phyloP scores from a whole-genome alignment of 2,329 filamentous ascomycete genomes.

The Sporothrix globosa region DNA sequence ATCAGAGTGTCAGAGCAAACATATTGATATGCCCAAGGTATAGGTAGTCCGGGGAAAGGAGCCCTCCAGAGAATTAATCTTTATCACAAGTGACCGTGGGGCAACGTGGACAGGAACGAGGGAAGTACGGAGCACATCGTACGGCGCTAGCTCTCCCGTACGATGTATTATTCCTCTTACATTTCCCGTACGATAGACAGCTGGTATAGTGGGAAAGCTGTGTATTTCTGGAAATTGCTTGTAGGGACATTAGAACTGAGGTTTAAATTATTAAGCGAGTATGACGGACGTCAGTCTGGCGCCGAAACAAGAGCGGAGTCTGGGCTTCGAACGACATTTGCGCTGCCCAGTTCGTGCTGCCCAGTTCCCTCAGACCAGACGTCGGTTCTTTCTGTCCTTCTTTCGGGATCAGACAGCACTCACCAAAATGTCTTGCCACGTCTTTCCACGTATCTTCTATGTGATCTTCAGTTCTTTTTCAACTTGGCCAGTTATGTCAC shows the following conservation, averaged over 20 bases:
- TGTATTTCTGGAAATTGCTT: conserved; percentile 13
- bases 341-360: no score
- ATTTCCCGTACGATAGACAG: neutral
- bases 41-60: no score
- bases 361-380: neutral
- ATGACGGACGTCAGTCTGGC: no score
- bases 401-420: no score
- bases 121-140: no score
- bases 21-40: no score
- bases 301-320: no score
- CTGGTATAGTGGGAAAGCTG: neutral
- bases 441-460: neutral
- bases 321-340: neutral
- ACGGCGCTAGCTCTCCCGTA: no score
- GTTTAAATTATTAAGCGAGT: no score
- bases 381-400: neutral
- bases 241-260: neutral
- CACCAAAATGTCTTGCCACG: neutral
- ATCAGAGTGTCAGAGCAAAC: neutral
- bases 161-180: no score
- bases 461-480: conserved; percentile 7
- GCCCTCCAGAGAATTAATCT: neutral
- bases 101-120: neutral
- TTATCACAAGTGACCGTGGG: no score
- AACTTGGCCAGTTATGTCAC: neutral